These are phyloP conservation scores for Dichomitus squalens DNA, from an alignment of 1,284 basidiomycete genomes.

Conservation along the genomic window DNA sequence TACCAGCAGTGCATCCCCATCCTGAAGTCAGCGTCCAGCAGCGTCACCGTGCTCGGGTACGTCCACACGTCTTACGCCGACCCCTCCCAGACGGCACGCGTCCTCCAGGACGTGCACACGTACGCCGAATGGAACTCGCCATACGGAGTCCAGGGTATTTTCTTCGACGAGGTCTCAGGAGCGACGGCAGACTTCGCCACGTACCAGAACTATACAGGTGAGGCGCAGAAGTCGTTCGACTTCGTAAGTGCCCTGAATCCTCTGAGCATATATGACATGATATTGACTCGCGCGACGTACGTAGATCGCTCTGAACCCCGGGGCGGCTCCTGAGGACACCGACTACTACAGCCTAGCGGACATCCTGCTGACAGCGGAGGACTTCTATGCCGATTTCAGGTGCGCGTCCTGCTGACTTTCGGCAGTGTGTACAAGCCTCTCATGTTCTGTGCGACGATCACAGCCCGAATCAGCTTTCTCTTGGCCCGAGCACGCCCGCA, in stretches of 20 bases:
- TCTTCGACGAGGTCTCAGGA: slow-evolving; percentile 39
- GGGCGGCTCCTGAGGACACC: slow-evolving; percentile 12
- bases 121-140: slow-evolving; percentile 36
- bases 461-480: slow-evolving; percentile 23
- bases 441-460: background rate
- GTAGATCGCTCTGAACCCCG: slow-evolving; percentile 29
- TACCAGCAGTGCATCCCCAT: slow-evolving; percentile 36
- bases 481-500: slow-evolving; percentile 24
- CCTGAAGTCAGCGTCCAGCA: slow-evolving; percentile 23
- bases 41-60: slow-evolving; percentile 40
- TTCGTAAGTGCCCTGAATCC: slow-evolving; percentile 11
- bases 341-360: slow-evolving; percentile 29
- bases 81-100: slow-evolving; percentile 15
- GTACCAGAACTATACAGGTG: slow-evolving; percentile 20
- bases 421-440: background rate
- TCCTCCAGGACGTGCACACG: slow-evolving; percentile 36
- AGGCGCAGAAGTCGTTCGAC: slow-evolving; percentile 14
- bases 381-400: slow-evolving; percentile 28
- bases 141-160: slow-evolving; percentile 38
- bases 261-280: background rate
- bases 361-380: slow-evolving; percentile 27
- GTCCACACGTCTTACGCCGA: slow-evolving; percentile 33
- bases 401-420: background rate
- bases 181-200: slow-evolving; percentile 13
- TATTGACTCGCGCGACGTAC: background rate